These are phyloP conservation scores for Fraxinus xanthoxyloides DNA, from an alignment of 305 asterid species.

Conservation along the genomic window DNA sequence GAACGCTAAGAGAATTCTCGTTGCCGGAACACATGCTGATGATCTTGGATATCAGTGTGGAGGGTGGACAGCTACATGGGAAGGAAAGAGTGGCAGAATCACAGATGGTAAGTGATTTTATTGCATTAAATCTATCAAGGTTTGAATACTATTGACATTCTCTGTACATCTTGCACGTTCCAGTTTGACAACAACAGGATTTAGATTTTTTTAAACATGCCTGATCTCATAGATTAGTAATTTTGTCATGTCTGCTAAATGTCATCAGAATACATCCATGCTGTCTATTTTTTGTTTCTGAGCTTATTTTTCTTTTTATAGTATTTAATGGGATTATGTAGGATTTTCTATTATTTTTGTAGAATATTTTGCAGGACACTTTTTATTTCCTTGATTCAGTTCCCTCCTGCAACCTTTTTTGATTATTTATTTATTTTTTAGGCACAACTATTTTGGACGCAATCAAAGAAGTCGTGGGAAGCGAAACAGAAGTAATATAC, in stretches of 20 bases:
- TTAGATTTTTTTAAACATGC: background rate
- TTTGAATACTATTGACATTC: background rate
- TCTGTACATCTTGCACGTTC: background rate
- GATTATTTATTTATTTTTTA: conserved; percentile 1
- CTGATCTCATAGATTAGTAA: background rate
- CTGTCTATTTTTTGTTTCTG: background rate
- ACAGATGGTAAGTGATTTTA: conserved; percentile 49
- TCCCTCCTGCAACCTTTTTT: background rate
- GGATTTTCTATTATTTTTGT: background rate
- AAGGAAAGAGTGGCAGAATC: conserved; percentile 70
- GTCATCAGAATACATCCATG: background rate
- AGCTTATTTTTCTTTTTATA: background rate
- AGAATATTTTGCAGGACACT: background rate
- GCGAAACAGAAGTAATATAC: conserved; percentile 46
- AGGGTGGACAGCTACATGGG: conserved; percentile 88
- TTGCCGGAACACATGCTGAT: conserved; percentile 81
- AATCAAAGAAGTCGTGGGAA: conserved; percentile 48
- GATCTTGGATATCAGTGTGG: conserved; percentile 94
- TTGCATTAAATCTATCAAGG: background rate
- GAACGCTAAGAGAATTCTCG: conserved; percentile 60
- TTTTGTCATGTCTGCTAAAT: background rate
- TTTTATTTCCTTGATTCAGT: background rate
- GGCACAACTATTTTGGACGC: conserved; percentile 89
- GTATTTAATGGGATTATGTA: background rate
- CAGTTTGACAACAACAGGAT: background rate